Conservation (phyloP, 2,329 filamentous ascomycete genomes). For the Botrytis galanthina region DNA sequence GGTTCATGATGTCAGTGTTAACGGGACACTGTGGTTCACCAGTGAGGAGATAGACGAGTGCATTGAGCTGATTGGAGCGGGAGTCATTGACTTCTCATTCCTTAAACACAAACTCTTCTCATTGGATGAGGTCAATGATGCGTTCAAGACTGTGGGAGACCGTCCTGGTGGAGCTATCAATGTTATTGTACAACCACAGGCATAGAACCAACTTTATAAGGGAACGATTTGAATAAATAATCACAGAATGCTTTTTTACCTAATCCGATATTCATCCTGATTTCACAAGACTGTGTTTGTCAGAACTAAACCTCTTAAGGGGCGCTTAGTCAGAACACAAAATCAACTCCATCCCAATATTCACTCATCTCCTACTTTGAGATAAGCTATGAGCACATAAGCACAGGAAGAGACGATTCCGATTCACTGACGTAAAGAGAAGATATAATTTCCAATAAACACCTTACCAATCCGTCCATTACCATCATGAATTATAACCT, state of each 20-base stretch:
- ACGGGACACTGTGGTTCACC: not conserved
- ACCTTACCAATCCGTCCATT: no score
- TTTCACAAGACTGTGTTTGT: not conserved
- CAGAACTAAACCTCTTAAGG: not conserved
- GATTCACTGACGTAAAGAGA: not conserved
- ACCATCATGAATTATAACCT: not conserved
- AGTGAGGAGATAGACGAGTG: not conserved
- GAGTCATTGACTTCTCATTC: not conserved
- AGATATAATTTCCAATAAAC: not conserved
- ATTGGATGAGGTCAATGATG: not conserved
- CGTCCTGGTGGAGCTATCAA: not conserved
- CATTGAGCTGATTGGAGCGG: not conserved
- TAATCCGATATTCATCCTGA: not conserved
- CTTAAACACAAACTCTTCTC: not conserved
- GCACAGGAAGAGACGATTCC: accelerated
- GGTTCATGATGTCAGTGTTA: not conserved
- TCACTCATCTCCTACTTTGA: not conserved
- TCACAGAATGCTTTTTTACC: not conserved
- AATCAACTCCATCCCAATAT: not conserved
- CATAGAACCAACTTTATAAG: not conserved
- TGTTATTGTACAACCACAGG: not conserved
- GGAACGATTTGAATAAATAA: not conserved
- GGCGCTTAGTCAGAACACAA: not conserved
- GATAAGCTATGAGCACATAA: not conserved
- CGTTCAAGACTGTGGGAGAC: not conserved